phyloP scores from a whole-genome alignment of 768 basidiomycete species.

The Suillus variegatus region DNA sequence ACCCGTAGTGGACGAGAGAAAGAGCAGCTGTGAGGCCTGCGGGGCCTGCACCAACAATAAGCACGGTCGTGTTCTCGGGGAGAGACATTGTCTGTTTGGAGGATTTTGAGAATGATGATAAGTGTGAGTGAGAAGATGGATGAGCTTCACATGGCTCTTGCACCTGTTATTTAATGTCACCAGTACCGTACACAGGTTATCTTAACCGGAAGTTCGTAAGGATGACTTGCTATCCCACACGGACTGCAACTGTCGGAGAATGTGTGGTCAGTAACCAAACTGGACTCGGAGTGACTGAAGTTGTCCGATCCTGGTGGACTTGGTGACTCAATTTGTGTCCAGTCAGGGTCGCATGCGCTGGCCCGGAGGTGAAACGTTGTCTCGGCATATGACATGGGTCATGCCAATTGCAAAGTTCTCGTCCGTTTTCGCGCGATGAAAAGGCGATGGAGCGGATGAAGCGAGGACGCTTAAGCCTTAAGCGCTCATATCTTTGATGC shows the following conservation, averaged over 20 bases:
- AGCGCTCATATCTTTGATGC: background rate
- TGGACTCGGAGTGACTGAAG: background rate
- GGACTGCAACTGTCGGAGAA: background rate
- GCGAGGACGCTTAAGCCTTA: too few species aligned
- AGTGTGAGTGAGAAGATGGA: too few species aligned
- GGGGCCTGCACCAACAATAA: slow-evolving; percentile 41
- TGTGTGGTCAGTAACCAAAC: background rate
- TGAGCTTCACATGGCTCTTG: too few species aligned
- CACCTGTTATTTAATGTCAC: too few species aligned
- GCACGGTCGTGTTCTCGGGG: slow-evolving; percentile 33
- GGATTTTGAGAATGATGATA: too few species aligned
- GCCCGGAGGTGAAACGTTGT: background rate
- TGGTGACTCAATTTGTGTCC: background rate
- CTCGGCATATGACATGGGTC: too few species aligned
- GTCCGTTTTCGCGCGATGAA: slow-evolving; percentile 1
- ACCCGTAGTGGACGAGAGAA: slow-evolving; percentile 41
- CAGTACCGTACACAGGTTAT: too few species aligned
- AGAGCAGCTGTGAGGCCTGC: slow-evolving; percentile 41
- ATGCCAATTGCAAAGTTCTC: background rate
- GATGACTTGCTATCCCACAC: background rate
- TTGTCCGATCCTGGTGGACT: background rate
- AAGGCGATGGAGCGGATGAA: background rate
- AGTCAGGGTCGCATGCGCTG: background rate
- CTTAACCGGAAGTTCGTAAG: too few species aligned
- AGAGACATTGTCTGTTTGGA: background rate